Evolutionary conservation across 768 basidiomycete genomes (phyloP).

Genomic region (Suillus brevipes): DNA sequence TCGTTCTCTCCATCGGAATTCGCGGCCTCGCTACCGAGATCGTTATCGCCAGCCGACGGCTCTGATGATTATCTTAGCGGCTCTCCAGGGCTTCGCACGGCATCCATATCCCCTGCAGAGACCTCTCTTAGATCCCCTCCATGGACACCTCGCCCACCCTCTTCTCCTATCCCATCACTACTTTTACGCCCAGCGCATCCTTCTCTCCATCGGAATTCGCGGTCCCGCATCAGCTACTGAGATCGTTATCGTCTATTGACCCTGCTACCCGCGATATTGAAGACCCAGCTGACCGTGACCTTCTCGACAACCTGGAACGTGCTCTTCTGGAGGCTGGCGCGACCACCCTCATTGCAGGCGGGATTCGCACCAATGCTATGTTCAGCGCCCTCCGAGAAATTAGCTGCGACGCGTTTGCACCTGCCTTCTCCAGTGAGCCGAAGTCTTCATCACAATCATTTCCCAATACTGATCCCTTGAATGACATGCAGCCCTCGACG

Average conservation of each 20-base stretch:
- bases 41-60: conserved; percentile 60
- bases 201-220: conserved; percentile 66
- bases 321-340: conserved; percentile 92
- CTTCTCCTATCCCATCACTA: conserved; percentile 46
- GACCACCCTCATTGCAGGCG: conserved; percentile 56
- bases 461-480: conserved; percentile 6
- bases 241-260: conserved; percentile 86
- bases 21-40: conserved; percentile 61
- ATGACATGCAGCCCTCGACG: conserved; percentile 52
- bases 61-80: too few relatives aligned
- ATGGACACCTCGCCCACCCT: conserved; percentile 63
- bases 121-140: conserved; percentile 57
- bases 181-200: conserved; percentile 48
- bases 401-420: conserved; percentile 76
- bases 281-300: conserved; percentile 86
- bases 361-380: conserved; percentile 51
- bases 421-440: conserved; percentile 74
- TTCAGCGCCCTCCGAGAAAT: conserved; percentile 66
- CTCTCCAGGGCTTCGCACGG: conserved; percentile 43
- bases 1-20: conserved; percentile 63
- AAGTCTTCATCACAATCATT: neutral
- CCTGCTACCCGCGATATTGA: conserved; percentile 96
- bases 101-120: conserved; percentile 63
- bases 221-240: conserved; percentile 59
- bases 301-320: conserved; percentile 92